Conservation (phyloP, 1,284 basidiomycete species). For the Trichosporon sp. region DNA sequence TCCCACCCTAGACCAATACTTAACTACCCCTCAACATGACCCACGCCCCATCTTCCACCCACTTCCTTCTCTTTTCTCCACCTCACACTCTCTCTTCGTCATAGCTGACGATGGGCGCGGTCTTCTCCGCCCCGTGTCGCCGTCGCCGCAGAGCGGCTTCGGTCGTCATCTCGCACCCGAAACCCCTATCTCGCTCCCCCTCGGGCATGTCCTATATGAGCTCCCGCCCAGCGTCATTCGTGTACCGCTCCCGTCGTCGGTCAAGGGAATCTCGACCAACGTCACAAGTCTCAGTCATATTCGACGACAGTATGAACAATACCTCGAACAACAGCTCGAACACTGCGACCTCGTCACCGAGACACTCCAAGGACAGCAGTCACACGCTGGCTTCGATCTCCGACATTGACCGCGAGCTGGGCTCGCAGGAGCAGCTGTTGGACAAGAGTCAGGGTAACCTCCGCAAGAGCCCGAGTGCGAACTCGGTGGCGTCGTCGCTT, state of each 20-base stretch:
- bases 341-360: not conserved
- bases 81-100: conserved; percentile 1
- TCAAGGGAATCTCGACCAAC: not conserved
- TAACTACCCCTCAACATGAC: conserved; percentile 6
- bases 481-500: conserved; percentile 4
- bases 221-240: not conserved
- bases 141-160: conserved; percentile 15
- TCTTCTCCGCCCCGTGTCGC: conserved; percentile 23
- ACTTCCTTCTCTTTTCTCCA: conserved; percentile 16
- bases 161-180: conserved; percentile 20
- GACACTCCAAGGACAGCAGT: conserved; percentile 12
- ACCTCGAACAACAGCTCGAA: not conserved
- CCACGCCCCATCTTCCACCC: not conserved
- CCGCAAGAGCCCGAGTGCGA: conserved; percentile 5
- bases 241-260: conserved; percentile 1
- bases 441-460: not conserved
- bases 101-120: conserved; percentile 20
- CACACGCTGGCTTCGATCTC: not conserved
- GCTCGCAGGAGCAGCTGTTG: conserved; percentile 12
- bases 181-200: conserved; percentile 8
- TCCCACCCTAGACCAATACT: not conserved
- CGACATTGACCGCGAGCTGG: conserved; percentile 2
- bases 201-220: conserved; percentile 3
- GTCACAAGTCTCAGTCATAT: conserved; percentile 8
- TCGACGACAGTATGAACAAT: not conserved